These are phyloP conservation scores for Hyaloscypha finlandica DNA, from an alignment of 495 filamentous ascomycete species.

Conservation along the genomic window DNA sequence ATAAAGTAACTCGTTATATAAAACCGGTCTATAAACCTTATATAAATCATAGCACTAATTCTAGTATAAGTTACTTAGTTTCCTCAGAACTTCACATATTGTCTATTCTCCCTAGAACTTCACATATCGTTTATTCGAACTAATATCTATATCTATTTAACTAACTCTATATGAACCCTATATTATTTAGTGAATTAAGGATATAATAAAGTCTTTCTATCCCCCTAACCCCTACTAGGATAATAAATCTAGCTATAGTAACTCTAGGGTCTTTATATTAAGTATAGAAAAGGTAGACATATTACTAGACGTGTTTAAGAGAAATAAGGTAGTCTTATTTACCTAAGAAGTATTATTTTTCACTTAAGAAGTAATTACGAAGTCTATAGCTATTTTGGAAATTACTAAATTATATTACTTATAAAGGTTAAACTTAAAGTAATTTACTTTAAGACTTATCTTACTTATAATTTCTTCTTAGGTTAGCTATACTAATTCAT, in stretches of 20 bases:
- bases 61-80: too few relatives aligned
- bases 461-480: slow-evolving; percentile 8
- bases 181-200: too few relatives aligned
- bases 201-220: not conserved
- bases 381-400: slow-evolving; percentile 13
- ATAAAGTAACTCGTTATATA: too few relatives aligned
- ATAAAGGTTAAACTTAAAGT: slow-evolving; percentile 11
- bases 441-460: not conserved
- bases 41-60: too few relatives aligned
- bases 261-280: slow-evolving; percentile 3
- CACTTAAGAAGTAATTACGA: not conserved
- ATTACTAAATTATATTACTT: slow-evolving; percentile 10
- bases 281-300: slow-evolving; percentile 9
- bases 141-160: not conserved
- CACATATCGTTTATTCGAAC: not conserved
- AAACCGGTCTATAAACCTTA: too few relatives aligned
- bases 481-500: not conserved
- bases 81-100: too few relatives aligned
- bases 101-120: too few relatives aligned
- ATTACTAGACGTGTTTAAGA: not conserved
- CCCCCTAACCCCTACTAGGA: not conserved
- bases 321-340: not conserved
- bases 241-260: slow-evolving; percentile 2
- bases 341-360: not conserved
- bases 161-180: not conserved